Conservation (phyloP, 345 rosid genomes). For the Melaleuca quinquenervia region DNA sequence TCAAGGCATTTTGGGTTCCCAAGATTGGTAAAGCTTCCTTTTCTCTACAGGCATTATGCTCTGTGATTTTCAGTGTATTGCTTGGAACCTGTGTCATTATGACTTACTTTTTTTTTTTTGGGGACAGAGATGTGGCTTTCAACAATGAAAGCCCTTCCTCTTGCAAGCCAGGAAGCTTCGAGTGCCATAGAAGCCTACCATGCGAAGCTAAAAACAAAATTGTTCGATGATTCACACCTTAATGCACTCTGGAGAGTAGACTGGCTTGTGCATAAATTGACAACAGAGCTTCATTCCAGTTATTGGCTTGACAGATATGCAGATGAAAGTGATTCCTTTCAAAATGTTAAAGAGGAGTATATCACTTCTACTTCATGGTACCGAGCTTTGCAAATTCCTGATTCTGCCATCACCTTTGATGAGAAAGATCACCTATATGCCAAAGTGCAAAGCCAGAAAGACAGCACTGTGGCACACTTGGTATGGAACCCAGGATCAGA, state of each 20-base stretch:
- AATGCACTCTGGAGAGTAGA: slow-evolving; percentile 88
- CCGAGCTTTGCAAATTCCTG: slow-evolving; percentile 73
- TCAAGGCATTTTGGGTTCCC: slow-evolving; percentile 78
- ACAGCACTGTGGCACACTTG: slow-evolving; percentile 23
- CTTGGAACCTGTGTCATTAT: neutral
- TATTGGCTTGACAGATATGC: slow-evolving; percentile 93
- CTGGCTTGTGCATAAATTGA: slow-evolving; percentile 95
- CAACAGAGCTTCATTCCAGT: slow-evolving; percentile 81
- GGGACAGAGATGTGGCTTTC: slow-evolving; percentile 90
- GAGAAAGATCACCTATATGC: slow-evolving; percentile 36
- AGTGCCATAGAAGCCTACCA: slow-evolving; percentile 98
- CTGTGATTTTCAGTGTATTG: neutral
- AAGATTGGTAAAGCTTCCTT: slow-evolving; percentile 56
- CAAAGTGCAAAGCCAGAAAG: slow-evolving; percentile 62
- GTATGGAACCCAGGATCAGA: slow-evolving; percentile 99
- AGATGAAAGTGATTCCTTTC: slow-evolving; percentile 85
- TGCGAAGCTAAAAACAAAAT: slow-evolving; percentile 68
- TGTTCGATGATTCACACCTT: slow-evolving; percentile 92
- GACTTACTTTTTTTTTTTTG: neutral
- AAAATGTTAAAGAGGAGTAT: slow-evolving; percentile 84
- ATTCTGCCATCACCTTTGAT: slow-evolving; percentile 62
- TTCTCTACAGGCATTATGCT: neutral
- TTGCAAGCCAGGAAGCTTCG: slow-evolving; percentile 94
- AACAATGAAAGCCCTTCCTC: slow-evolving; percentile 65
- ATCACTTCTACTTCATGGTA: slow-evolving; percentile 92